phyloP scores from a whole-genome alignment of 306 rosid genomes.

The Prunus campanulata region DNA sequence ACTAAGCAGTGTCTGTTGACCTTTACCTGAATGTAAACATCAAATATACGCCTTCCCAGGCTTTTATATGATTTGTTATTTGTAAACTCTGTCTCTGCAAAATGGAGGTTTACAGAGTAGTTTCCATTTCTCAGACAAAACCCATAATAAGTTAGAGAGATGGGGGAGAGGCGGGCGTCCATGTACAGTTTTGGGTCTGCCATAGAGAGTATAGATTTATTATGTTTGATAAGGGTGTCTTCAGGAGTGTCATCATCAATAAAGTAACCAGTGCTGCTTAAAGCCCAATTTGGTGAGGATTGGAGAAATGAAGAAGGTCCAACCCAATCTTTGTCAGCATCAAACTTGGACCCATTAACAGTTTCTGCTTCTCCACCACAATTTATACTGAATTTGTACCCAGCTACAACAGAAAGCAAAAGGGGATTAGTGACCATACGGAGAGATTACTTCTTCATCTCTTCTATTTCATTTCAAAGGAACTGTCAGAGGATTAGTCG shows the following conservation, averaged over 20 bases:
- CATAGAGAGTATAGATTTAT: conserved; percentile 27
- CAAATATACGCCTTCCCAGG: conserved; percentile 47
- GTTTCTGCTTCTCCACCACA: conserved; percentile 42
- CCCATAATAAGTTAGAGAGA: conserved; percentile 47
- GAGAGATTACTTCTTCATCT: conserved; percentile 12
- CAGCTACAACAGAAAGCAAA: conserved; percentile 22
- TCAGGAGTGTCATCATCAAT: neutral
- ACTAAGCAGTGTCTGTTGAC: neutral
- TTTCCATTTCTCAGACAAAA: conserved; percentile 30
- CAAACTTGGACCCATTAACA: conserved; percentile 22
- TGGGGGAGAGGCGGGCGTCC: conserved; percentile 58
- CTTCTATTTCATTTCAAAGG: no score
- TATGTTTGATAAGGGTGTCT: conserved; percentile 13
- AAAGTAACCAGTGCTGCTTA: conserved; percentile 49
- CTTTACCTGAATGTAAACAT: conserved; percentile 38
- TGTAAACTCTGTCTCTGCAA: conserved; percentile 39
- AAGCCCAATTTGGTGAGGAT: conserved; percentile 42
- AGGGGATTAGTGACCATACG: neutral
- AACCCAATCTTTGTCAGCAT: conserved; percentile 25
- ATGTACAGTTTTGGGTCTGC: conserved; percentile 36
- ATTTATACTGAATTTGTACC: conserved; percentile 42
- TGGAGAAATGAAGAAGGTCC: conserved; percentile 30
- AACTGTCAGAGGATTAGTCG: conserved; percentile 33
- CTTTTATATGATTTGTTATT: conserved; percentile 17
- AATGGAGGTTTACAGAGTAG: conserved; percentile 34